A percentile compares a stretch with the other conserved stretches of the same genome.
These are phyloP conservation scores for Ogataea wickerhamii DNA, from an alignment of 805 yeast genomes.

Conservation along the genomic window DNA sequence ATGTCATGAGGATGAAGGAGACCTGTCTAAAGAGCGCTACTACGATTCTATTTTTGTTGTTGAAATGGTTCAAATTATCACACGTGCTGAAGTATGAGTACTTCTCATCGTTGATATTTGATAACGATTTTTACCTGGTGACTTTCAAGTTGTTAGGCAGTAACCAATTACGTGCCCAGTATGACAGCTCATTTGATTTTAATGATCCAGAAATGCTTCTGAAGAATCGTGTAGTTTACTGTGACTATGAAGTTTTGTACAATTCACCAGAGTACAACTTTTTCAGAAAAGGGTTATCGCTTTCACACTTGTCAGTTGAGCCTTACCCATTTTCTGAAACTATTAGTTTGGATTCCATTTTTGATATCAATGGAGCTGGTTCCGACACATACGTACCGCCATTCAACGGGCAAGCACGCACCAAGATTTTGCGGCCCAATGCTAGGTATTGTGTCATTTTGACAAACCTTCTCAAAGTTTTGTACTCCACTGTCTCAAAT, in stretches of 20 bases:
- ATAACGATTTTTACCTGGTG: constrained; percentile 52
- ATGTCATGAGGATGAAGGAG: constrained; percentile 59
- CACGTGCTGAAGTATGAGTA: constrained; percentile 81
- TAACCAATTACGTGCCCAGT: constrained; percentile 27
- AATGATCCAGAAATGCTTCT: constrained; percentile 26
- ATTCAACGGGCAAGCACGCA: constrained; percentile 26
- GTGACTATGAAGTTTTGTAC: constrained; percentile 30
- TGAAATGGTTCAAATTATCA: constrained; percentile 74
- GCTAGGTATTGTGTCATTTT: constrained; percentile 45
- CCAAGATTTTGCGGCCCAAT: constrained; percentile 26
- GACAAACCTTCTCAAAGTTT: constrained; percentile 48
- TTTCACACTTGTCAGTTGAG: constrained; percentile 9
- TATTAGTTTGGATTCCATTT: constrained; percentile 14
- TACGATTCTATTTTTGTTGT: constrained; percentile 47
- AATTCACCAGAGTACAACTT: constrained; percentile 26
- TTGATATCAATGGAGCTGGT: constrained; percentile 12
- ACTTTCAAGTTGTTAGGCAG: constrained; percentile 33
- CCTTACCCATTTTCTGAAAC: constrained; percentile 14
- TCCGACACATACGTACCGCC: constrained; percentile 26
- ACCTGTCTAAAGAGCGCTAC: constrained; percentile 56
- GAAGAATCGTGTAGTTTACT: constrained; percentile 29
- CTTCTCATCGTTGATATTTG: constrained; percentile 67
- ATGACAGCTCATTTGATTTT: constrained; percentile 24
- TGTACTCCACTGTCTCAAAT: constrained; percentile 53
- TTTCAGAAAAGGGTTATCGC: constrained; percentile 19